A percentile compares a stretch with the other conserved stretches of the same genome.
phyloP scores from a whole-genome alignment of 768 basidiomycete species.

The Leccinum fibrillosum region DNA sequence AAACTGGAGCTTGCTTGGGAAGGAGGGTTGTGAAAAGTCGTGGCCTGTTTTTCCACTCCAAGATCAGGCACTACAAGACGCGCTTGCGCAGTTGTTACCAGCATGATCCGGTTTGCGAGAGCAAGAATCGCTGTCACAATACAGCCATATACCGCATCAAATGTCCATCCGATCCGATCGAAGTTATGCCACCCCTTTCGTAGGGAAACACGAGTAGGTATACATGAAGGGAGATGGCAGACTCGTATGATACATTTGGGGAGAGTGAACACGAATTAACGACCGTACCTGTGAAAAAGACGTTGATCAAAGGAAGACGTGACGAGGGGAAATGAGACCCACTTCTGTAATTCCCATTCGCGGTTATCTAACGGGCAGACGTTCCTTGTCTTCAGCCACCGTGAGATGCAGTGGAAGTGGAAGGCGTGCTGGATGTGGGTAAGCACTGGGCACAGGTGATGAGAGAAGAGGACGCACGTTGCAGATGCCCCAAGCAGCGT shows the following conservation, averaged over 20 bases:
- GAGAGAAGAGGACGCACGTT: constrained; percentile 52
- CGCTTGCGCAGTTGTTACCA: constrained; percentile 19
- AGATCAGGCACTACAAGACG: constrained; percentile 12
- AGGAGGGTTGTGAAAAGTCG: constrained; percentile 11
- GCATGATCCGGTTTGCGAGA: background rate
- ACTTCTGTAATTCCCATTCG: constrained; percentile 98
- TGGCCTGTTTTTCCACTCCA: constrained; percentile 25
- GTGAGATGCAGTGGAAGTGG: constrained; percentile 99
- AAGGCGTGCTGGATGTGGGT: constrained; percentile 77
- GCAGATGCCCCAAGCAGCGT: constrained; percentile 98
- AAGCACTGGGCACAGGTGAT: background rate
- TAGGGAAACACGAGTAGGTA: constrained; percentile 8
- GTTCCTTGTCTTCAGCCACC: constrained; percentile 98
- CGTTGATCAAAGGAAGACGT: constrained; percentile 1
- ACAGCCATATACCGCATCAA: background rate
- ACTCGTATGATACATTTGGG: constrained; percentile 20
- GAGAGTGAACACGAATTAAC: constrained; percentile 24
- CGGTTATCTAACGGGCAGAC: constrained; percentile 94
- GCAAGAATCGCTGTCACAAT: background rate
- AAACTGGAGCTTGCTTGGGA: constrained; percentile 49
- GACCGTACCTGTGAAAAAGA: constrained; percentile 36
- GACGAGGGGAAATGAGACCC: constrained; percentile 29
- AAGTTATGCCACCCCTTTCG: background rate
- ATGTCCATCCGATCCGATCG: background rate
- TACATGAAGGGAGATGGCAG: constrained; percentile 4